These are phyloP conservation scores for Polytrichum commune DNA, from an alignment of 225 moss, liverwort and hornwort genomes.

Conservation along the genomic window DNA sequence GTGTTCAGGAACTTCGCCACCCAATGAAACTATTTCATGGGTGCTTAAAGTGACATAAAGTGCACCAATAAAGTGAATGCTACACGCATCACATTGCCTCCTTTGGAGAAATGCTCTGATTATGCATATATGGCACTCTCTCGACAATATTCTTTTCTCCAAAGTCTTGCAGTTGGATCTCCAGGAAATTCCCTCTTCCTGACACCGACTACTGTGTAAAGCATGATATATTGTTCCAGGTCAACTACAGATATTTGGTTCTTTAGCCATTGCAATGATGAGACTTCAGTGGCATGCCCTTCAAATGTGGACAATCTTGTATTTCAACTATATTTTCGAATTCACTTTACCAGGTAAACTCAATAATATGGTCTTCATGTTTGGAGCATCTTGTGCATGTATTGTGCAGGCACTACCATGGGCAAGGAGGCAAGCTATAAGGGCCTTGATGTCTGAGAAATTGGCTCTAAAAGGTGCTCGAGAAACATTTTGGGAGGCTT, in stretches of 20 bases:
- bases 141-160: too few relatives aligned
- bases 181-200: too few relatives aligned
- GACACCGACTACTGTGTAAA: too few relatives aligned
- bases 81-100: too few relatives aligned
- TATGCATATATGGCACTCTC: too few relatives aligned
- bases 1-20: too few relatives aligned
- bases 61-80: too few relatives aligned
- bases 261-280: neutral
- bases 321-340: neutral
- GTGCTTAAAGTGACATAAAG: too few relatives aligned
- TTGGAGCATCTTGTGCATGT: neutral
- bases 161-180: too few relatives aligned
- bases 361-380: neutral
- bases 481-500: constrained; percentile 27
- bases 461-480: constrained; percentile 60
- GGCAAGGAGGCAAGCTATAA: constrained; percentile 72
- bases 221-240: too few relatives aligned
- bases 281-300: neutral
- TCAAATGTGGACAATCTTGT: neutral
- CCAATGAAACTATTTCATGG: too few relatives aligned
- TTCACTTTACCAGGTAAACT: neutral
- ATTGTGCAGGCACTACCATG: constrained; percentile 57
- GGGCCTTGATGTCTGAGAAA: constrained; percentile 84
- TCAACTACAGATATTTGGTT: neutral
- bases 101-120: too few relatives aligned